These are phyloP conservation scores for Lathyrus sativus DNA, from an alignment of 306 rosid genomes.

Conservation along the genomic window DNA sequence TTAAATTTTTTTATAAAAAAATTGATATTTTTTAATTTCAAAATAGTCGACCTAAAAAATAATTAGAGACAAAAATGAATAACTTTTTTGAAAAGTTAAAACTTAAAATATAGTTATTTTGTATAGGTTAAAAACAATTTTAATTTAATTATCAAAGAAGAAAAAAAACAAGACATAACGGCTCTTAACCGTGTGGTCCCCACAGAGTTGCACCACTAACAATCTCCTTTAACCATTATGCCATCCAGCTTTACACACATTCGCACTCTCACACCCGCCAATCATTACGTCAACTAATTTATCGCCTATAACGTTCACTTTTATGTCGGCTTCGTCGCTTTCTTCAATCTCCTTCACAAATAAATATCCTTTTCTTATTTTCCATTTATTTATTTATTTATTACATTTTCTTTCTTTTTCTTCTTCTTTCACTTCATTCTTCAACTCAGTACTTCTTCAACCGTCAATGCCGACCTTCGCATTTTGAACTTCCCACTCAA, in stretches of 20 bases:
- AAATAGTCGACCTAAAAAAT: too few relatives aligned
- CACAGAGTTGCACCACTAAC: background rate
- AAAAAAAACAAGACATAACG: background rate
- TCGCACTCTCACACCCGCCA: background rate
- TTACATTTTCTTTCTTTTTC: too few relatives aligned
- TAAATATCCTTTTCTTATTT: background rate
- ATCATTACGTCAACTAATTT: background rate
- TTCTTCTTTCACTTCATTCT: constrained; percentile 15
- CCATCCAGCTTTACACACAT: background rate
- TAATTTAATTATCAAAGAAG: too few relatives aligned
- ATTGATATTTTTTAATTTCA: too few relatives aligned
- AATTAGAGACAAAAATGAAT: too few relatives aligned
- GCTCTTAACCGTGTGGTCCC: background rate
- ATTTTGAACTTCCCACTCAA: constrained; percentile 43
- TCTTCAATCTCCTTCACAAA: background rate
- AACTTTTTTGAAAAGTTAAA: too few relatives aligned
- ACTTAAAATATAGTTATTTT: too few relatives aligned
- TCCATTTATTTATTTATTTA: background rate
- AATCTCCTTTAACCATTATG: background rate
- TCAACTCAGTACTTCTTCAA: background rate
- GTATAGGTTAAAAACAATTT: too few relatives aligned
- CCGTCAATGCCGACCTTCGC: constrained; percentile 35
- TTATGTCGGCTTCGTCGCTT: background rate
- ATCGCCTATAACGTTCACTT: background rate
- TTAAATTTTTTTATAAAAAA: too few relatives aligned